phyloP scores from a whole-genome alignment of 768 basidiomycete species.

The Phlebiopsis flavidoalba region DNA sequence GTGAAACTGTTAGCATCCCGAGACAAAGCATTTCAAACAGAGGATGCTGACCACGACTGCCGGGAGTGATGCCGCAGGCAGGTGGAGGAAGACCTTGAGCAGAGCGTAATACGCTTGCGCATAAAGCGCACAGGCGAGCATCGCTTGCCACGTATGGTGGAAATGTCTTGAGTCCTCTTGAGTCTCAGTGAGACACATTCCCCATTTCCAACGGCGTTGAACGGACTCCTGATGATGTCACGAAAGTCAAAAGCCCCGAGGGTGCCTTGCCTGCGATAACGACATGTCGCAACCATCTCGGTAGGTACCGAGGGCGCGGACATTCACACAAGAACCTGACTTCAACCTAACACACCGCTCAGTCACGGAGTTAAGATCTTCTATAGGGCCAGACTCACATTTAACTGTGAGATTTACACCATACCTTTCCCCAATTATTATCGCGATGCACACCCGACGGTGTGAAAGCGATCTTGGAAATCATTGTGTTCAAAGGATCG shows the following conservation, averaged over 20 bases:
- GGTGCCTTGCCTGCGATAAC: not conserved
- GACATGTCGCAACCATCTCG: not conserved
- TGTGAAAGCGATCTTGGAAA: too few relatives aligned
- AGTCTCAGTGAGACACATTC: not conserved
- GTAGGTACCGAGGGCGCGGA: not conserved
- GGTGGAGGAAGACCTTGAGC: not conserved
- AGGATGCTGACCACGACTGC: not conserved
- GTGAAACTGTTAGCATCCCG: not conserved
- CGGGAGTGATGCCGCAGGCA: not conserved
- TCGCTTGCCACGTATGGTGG: not conserved
- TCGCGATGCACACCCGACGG: too few relatives aligned
- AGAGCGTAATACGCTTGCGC: not conserved
- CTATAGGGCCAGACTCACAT: not conserved
- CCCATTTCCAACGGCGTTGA: not conserved
- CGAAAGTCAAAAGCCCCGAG: not conserved
- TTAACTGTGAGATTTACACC: not conserved
- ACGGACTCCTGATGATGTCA: not conserved
- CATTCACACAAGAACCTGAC: not conserved
- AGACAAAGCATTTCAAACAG: not conserved
- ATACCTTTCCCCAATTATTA: too few relatives aligned
- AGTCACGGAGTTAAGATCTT: not conserved
- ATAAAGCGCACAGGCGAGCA: not conserved
- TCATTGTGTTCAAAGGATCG: too few relatives aligned
- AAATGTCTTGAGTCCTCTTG: not conserved
- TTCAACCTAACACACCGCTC: not conserved